Evolutionary conservation across 1,139 yeast genomes (phyloP), one percentile per base, ranked within the genome.

Genomic region (Blastobotrys arbuscula): DNA sequence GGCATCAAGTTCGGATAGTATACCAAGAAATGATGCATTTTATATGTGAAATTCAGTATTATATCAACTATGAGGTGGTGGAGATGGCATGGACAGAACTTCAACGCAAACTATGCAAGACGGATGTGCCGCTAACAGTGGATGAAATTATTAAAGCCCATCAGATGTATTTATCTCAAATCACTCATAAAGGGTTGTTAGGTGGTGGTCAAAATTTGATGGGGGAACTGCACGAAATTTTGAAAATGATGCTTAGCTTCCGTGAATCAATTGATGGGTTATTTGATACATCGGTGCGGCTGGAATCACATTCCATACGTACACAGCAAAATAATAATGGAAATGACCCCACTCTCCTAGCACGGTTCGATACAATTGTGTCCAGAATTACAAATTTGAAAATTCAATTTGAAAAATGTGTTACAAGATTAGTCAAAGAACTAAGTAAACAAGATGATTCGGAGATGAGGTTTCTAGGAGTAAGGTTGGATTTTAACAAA

Each of bases 61-160:
- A 69, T 50, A 59, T 69, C 38, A 62, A 65, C 37, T 67, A 67
- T 48, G 71, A 69, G 51, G 69, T 66, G 18, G 64, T 71, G 12
- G 73, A 69, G 48, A 60, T 66, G 53, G 65, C 71, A 13, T 71
- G 75, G 74, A 56, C 54, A 6, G 55, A 55, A 44, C 49, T 71
- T 40, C 63, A 61, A 45, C 50, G 48, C 8, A 59, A 60, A 42
- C 58, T 71, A 5, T n/a, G 24, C 9, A 52, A 54, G 44, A 47
- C 55, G 41, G 33, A 54, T 21, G 46, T 33, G 15, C 39, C 44
- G 13, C 54, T 61, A 15, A 67, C 72, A 1, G 64, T 71, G 15
- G 74, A 70, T 52, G 67, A 68, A 44, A 59, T 68, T 30, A 62
- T 65, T 33, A 55, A 54, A 9, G 65, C 67, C 5, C 75, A 71